Evolutionary conservation across 371 early-diverging fungal species (phyloP).

Genomic region (Syncephalis plumigaleata): DNA sequence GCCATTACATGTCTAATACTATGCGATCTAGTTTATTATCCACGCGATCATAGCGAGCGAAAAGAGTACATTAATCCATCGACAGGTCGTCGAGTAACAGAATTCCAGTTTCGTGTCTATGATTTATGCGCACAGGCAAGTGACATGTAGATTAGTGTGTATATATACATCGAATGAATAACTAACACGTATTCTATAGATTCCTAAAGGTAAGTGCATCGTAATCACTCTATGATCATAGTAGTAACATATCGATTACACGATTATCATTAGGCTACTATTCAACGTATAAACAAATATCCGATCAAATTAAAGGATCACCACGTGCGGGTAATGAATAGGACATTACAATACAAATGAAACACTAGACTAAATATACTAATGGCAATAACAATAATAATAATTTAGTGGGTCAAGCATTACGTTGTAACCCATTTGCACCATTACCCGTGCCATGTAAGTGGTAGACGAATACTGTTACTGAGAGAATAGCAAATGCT

Average conservation of each 20-base stretch:
- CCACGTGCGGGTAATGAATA: background rate
- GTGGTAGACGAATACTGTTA: too few species aligned
- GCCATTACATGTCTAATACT: too few species aligned
- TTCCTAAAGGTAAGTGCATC: too few species aligned
- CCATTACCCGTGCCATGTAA: conserved; percentile 59
- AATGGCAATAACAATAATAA: too few species aligned
- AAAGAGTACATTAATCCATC: conserved; percentile 24
- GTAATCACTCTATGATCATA: too few species aligned
- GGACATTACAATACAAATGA: too few species aligned
- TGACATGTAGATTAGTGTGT: background rate
- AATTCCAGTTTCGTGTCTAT: conserved; percentile 54
- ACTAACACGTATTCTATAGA: too few species aligned
- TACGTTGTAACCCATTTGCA: conserved; percentile 39
- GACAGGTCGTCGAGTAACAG: conserved; percentile 34
- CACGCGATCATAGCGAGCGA: background rate
- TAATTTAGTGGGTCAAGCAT: background rate
- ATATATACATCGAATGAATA: too few species aligned
- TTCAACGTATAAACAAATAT: background rate
- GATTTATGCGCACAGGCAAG: conserved; percentile 40
- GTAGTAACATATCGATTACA: too few species aligned
- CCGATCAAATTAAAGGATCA: background rate
- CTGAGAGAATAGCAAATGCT: too few species aligned
- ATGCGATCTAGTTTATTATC: too few species aligned
- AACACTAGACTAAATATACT: too few species aligned
- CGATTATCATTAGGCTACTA: background rate